phyloP scores from a whole-genome alignment of 768 basidiomycete species.

The Kwoniella heveanensis region DNA sequence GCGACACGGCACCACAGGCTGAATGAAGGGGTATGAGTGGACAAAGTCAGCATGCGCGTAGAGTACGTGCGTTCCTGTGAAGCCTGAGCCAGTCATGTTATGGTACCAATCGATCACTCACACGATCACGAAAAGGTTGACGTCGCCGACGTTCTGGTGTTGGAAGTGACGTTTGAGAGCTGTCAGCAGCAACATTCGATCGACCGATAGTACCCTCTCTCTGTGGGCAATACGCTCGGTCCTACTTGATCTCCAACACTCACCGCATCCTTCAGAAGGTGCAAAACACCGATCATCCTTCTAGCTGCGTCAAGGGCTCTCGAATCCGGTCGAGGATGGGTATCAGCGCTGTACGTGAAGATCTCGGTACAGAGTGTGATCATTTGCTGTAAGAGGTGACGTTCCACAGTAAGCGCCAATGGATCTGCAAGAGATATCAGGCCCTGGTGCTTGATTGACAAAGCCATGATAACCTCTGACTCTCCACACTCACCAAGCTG shows the following conservation, averaged over 20 bases:
- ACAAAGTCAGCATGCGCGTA: neutral
- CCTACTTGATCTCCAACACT: no score
- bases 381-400: constrained; percentile 22
- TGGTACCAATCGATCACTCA: no score
- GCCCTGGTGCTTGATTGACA: no score
- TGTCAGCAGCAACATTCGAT: no score
- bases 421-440: no score
- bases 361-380: constrained; percentile 28
- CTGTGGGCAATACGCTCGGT: no score
- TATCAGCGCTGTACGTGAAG: constrained; percentile 18
- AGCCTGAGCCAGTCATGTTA: no score
- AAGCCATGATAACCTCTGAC: no score
- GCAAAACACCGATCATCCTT: constrained; percentile 23
- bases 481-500: constrained; percentile 6
- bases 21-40: neutral
- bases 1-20: constrained; percentile 23
- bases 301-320: constrained; percentile 13
- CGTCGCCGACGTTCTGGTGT: constrained; percentile 27
- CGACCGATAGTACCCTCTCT: no score
- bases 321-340: constrained; percentile 5
- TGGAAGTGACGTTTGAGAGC: no score
- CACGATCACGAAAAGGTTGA: constrained; percentile 26
- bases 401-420: neutral
- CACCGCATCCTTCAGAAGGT: constrained; percentile 19
- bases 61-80: no score